Conservation (phyloP, 306 rosid species). For the Gastrolobium villosum region DNA sequence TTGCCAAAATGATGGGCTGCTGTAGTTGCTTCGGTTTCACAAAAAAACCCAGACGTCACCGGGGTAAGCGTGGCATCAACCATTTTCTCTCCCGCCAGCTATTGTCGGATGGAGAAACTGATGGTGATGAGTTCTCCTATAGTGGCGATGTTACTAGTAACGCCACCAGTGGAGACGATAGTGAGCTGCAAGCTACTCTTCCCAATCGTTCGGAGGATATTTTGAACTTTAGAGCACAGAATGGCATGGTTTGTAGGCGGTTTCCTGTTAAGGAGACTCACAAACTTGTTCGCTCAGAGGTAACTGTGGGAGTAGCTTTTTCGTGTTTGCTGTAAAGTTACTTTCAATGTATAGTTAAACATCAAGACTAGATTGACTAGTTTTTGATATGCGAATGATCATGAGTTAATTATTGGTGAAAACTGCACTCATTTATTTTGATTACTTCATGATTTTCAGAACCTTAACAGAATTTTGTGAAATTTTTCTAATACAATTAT, state of each 20-base stretch:
- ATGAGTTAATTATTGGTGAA: slow-evolving; percentile 38
- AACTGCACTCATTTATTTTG: slow-evolving; percentile 14
- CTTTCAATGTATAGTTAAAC: slow-evolving; percentile 16
- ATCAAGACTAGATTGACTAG: slow-evolving; percentile 1
- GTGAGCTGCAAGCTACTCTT: slow-evolving; percentile 55
- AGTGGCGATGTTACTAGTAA: slow-evolving; percentile 66
- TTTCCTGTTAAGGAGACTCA: slow-evolving; percentile 88
- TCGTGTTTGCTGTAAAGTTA: slow-evolving; percentile 27
- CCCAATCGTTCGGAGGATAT: slow-evolving; percentile 86
- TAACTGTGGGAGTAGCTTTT: slow-evolving; percentile 44
- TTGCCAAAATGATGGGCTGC: slow-evolving; percentile 81
- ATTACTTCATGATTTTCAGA: slow-evolving; percentile 19
- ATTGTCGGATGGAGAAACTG: slow-evolving; percentile 71
- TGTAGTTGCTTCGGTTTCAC: slow-evolving; percentile 89
- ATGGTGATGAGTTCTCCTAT: slow-evolving; percentile 72
- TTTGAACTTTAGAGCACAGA: slow-evolving; percentile 68
- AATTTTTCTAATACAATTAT: background rate
- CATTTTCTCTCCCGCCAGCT: slow-evolving; percentile 65
- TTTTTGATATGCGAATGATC: slow-evolving; percentile 17
- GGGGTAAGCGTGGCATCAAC: slow-evolving; percentile 52
- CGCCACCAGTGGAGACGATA: slow-evolving; percentile 69
- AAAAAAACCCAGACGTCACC: slow-evolving; percentile 52
- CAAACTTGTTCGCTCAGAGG: slow-evolving; percentile 85
- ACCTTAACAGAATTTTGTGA: slow-evolving; percentile 4
- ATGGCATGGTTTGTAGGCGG: slow-evolving; percentile 85